Base-by-base conservation (phyloP, 2,329 filamentous ascomycete genomes). In the Aureobasidium sp. region DNA sequence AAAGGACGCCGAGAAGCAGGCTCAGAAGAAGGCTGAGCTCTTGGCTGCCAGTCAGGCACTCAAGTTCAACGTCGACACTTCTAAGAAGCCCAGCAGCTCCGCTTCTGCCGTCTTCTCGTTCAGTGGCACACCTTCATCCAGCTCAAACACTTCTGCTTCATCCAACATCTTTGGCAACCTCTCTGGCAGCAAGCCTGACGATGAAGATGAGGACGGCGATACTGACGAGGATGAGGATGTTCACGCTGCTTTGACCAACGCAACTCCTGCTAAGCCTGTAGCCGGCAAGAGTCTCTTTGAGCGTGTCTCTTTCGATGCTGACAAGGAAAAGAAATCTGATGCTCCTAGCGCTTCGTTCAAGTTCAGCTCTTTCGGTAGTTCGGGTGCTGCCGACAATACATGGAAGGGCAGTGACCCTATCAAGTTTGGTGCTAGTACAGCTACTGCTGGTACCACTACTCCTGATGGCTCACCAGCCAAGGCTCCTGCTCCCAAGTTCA, bases 391-490 rank as follows among this genome's bases (percentile, higher is more conserved):
- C 22, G 76, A 81, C 65, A 73, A 80, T 54, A 80, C 78, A 2
- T 81, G 78, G 78, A 79, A 78, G 64, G 71, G 71, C 8, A 73
- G 75, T 47, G 75, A 72, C 4, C 76, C 78, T 5, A 79, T 81
- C 67, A 79, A 79, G 59, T 81, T 81, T 62, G 73, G 72, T n/a
- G 65, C 64, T 11, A 65, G 67, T 35, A 64, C 64, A 11, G 71
- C 70, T 19, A 61, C 66, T 47, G 62, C 65, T 40, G 61, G 65
- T 31, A 60, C 62, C 12, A 66, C 66, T 54, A 60, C 67, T 61
- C 50, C 65, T 35, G 63, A 64, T 24, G 65, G 66, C 15, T 68
- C 66, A 15, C 64, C 68, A n/a, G 62, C 65, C 12, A 70, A 70
- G 56, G 50, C 62, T 48, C 58, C 56, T 56, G 61, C 52, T 24